A percentile compares a stretch with the other conserved stretches of the same genome.
These are phyloP conservation scores for Geosiphon pyriformis DNA, from an alignment of 192 early-diverging fungal species.

Conservation along the genomic window DNA sequence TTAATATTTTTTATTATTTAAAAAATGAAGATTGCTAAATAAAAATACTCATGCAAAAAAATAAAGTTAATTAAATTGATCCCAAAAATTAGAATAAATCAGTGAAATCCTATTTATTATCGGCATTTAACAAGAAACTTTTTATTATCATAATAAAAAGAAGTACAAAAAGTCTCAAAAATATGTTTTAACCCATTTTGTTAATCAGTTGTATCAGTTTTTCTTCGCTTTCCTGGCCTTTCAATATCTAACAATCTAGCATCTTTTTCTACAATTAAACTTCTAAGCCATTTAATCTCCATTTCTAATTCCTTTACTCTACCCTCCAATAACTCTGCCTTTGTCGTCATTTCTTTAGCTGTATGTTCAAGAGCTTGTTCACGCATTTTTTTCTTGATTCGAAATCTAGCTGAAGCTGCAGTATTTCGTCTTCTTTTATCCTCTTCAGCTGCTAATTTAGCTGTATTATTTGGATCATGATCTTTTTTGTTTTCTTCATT, in stretches of 20 bases:
- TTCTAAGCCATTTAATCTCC: constrained; percentile 86
- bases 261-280: constrained; percentile 71
- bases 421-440: constrained; percentile 95
- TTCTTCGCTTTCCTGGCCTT: constrained; percentile 6
- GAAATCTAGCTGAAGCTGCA: constrained; percentile 90
- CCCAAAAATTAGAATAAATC: no score
- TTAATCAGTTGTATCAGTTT: no score
- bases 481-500: not conserved
- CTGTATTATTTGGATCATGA: constrained; percentile 24
- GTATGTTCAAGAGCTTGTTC: constrained; percentile 84
- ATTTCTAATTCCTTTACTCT: constrained; percentile 78
- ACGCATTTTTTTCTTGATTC: constrained; percentile 88
- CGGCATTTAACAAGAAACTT: no score
- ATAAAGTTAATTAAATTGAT: no score
- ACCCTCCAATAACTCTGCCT: constrained; percentile 66
- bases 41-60: no score
- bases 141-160: no score
- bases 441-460: constrained; percentile 48
- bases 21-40: no score
- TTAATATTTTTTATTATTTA: no score
- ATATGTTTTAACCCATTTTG: no score
- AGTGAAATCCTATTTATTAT: no score
- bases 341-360: constrained; percentile 75
- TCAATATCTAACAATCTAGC: constrained; percentile 30
- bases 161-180: no score